Base-by-base conservation (phyloP, 345 rosid species). In the Chamaenerion angustifolium region DNA sequence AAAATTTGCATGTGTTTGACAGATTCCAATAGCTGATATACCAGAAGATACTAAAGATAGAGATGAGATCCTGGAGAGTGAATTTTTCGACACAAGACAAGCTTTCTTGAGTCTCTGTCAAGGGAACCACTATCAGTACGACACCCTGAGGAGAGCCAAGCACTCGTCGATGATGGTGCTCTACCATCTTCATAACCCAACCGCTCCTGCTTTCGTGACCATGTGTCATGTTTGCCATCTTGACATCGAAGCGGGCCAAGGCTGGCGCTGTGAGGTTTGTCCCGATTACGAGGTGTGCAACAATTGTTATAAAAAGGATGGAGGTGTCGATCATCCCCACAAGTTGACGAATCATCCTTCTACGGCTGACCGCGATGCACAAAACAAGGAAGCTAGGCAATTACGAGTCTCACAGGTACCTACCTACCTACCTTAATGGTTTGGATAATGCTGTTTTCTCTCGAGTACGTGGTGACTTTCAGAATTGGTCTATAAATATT, bases 141-240 rank as follows among this genome's bases (percentile, higher is more conserved):
- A 93, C 59, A 93, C 96, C 48, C 60, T 93, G 61, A 79, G 99
- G 68, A 83, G 99, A 56, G 99, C 99, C 45, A 92, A 92, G 53
- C 99, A 92, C 70, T 92, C 99, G 14, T 92, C 99, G 14, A 92
- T 92, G 96, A 92, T 92, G 98, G 84, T 92, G 40, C 95, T 92
- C 40, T 92, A 92, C 78, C 99, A 92, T 73, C 88, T 92, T 47
- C 96, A 92, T 51, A 92, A 92, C 71, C 98, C 98, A 58, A 87
- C 96, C 44, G 98, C 95, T 42, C 98, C 96, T 58, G 96, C 98
- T 16, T 92, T 87, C 71, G 96, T 92, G 43, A 79, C 81, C 0
- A 84, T 94, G 14, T 92, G 99, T 78, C 76, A 80, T 54, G 49
- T 72, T 51, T 92, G 99, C 51, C 77, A 71, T 62, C 88, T 80